Evolutionary conservation across 2,329 filamentous ascomycete species (phyloP).

Genomic region (Elsinoe necatrix): DNA sequence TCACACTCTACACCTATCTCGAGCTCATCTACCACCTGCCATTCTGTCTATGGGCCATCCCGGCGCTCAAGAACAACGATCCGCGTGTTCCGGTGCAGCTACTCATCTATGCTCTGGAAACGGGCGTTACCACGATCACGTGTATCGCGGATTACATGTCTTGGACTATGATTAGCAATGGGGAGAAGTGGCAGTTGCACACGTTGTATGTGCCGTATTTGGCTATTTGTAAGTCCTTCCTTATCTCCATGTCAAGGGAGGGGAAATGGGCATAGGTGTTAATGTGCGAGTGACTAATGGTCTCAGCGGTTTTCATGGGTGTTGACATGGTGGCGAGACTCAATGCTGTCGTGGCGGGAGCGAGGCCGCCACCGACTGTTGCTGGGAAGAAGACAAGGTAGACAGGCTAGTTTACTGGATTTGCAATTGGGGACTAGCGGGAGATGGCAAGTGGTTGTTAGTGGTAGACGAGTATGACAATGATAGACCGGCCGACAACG

Average conservation of each 20-base stretch:
- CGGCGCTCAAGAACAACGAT: conserved; percentile 46
- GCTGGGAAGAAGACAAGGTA: conserved; percentile 11
- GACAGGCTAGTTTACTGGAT: too few relatives aligned
- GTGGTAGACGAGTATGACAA: too few relatives aligned
- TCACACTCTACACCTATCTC: conserved; percentile 48
- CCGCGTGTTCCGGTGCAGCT: conserved; percentile 52
- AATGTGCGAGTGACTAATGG: neutral
- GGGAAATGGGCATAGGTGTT: neutral
- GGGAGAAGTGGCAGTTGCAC: conserved; percentile 43
- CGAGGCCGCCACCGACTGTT: neutral
- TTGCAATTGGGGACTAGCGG: neutral
- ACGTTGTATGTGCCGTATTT: conserved; percentile 52
- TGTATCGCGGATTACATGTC: conserved; percentile 54
- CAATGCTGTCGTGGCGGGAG: conserved; percentile 16
- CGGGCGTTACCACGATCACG: conserved; percentile 52
- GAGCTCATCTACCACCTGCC: conserved; percentile 56
- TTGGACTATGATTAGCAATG: conserved; percentile 42
- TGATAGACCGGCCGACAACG: too few relatives aligned
- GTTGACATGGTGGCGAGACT: conserved; percentile 35
- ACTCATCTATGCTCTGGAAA: conserved; percentile 51
- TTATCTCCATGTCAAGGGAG: too few relatives aligned
- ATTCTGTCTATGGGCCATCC: conserved; percentile 51
- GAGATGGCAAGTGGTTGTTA: neutral
- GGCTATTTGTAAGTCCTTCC: conserved; percentile 41
- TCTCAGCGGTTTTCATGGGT: conserved; percentile 34